Evolutionary conservation across 176 grass and related monocot species (phyloP).

Genomic region (Juncus inflexus): DNA sequence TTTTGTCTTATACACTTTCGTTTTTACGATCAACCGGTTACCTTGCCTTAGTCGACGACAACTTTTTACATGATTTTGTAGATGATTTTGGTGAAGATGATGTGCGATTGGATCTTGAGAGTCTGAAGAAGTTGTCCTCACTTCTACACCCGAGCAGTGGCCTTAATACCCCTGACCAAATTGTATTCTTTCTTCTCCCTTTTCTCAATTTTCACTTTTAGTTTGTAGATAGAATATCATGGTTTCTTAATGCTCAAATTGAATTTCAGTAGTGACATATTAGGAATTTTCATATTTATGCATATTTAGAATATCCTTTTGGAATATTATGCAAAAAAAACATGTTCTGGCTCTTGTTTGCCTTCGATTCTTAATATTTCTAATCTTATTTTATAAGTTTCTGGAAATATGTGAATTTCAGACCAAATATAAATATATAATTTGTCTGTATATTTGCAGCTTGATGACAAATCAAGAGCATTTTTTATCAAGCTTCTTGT

Average conservation of each 20-base stretch:
- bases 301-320: too few species aligned
- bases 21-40: neutral
- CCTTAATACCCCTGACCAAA: neutral
- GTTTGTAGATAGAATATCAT: neutral
- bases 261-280: neutral
- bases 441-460: conserved; percentile 25
- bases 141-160: conserved; percentile 29
- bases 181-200: neutral
- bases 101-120: conserved; percentile 42
- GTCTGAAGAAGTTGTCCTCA: conserved; percentile 50
- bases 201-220: neutral
- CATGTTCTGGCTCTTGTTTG: too few species aligned
- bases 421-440: too few species aligned
- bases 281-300: neutral
- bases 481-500: conserved; percentile 58
- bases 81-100: conserved; percentile 32
- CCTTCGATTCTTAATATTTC: too few species aligned
- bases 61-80: neutral
- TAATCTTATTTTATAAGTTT: too few species aligned
- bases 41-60: neutral
- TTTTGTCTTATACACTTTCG: too few species aligned
- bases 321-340: too few species aligned
- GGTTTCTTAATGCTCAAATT: neutral
- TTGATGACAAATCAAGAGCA: conserved; percentile 43
- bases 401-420: too few species aligned